These are phyloP conservation scores for Corylus americana DNA, from an alignment of 306 rosid genomes.

Conservation along the genomic window DNA sequence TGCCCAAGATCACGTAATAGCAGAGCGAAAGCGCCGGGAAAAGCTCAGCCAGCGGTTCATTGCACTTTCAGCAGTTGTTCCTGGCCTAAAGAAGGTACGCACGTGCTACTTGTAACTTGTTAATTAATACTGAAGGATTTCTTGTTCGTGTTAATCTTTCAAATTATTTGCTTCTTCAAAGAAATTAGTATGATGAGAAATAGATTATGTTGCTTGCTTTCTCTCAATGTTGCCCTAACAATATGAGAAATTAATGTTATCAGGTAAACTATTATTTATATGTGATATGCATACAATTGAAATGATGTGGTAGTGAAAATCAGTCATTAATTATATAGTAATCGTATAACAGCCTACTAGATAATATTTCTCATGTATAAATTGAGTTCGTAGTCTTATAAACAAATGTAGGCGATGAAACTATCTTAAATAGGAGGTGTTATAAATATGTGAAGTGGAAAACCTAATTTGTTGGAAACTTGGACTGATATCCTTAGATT, in stretches of 20 bases:
- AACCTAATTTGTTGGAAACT: neutral
- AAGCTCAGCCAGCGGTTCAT: constrained; percentile 49
- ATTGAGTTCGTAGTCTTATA: neutral
- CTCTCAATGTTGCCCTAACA: neutral
- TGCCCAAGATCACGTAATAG: constrained; percentile 52
- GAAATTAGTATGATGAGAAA: neutral
- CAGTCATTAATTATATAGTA: too few species aligned
- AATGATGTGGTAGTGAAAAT: too few species aligned
- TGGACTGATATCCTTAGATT: neutral
- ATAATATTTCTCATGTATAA: too few species aligned
- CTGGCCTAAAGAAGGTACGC: constrained; percentile 64
- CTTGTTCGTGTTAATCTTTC: neutral
- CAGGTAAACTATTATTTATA: too few species aligned
- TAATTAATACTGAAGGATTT: neutral
- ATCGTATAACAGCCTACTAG: too few species aligned
- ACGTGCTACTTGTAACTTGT: too few species aligned
- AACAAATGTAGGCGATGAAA: neutral
- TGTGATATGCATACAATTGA: too few species aligned
- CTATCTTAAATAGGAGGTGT: neutral
- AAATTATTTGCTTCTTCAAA: neutral
- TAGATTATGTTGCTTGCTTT: neutral
- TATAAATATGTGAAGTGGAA: neutral
- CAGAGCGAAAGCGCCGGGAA: constrained; percentile 56
- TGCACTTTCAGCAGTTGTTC: constrained; percentile 53
- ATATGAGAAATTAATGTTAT: neutral